Evolutionary conservation across 2,329 filamentous ascomycete genomes (phyloP), one percentile per base, ranked within the genome.

Genomic region (Aspergillus latus): DNA sequence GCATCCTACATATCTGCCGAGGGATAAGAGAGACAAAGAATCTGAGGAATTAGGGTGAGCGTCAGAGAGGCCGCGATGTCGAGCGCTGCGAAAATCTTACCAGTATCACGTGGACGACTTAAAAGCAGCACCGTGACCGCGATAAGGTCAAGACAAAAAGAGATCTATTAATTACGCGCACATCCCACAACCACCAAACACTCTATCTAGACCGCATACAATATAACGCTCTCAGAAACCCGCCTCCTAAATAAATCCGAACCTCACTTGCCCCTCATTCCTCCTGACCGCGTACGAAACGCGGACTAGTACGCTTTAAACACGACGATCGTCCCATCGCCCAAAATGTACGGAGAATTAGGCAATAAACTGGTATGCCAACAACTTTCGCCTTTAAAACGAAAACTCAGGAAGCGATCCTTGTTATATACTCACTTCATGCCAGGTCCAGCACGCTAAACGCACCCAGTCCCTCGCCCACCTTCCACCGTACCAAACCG

Each of bases 361-460:
- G 90, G 89, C 49, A 89, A 91, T 72, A 96, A 96, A 76, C 78
- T 96, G 75, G 90, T 93, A 76, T 67, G 77, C 34, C 43, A 8
- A 5, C 21, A 21, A 21, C 21, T 21, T 21, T 21, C 21, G 21
- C 21, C 21, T 21, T 21, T 21, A 21, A 21, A 21, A 21, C 21
- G 21, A 21, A 21, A 21, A 21, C 21, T 21, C 21, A 21, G 21
- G 21, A 21, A 21, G 21, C 21, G 21, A 21, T 21, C 21, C 21
- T 21, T 21, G 21, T 21, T 21, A 21, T 21, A 21, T 37, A 37
- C 11, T 5, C 34, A 37, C 11, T 37, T 37, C 34, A 37, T 29
- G 26, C n/a, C 62, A 96, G 90, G 92, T 95, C 66, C 89, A 93
- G 80, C 90, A 97, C 80, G 94, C 94, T 72, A 97, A 97, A 82